A percentile compares a stretch with the other conserved stretches of the same genome.
phyloP scores from a whole-genome alignment of 2,329 filamentous ascomycete species.

The Penicillium aurantiogriseum region DNA sequence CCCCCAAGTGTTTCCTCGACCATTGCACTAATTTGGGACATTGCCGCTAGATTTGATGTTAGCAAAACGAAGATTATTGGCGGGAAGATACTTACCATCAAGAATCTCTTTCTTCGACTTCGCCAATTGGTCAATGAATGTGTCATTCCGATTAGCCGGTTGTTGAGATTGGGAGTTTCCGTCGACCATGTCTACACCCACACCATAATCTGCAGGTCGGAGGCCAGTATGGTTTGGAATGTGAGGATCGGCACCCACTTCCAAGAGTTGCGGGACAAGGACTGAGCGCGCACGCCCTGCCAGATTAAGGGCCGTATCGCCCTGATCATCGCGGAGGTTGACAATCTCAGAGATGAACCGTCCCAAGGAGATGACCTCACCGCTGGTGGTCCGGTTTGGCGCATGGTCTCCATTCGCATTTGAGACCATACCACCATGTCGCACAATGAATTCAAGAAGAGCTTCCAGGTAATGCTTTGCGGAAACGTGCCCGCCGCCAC shows the following conservation, averaged over 20 bases:
- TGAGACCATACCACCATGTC: conserved; percentile 67
- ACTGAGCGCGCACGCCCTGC: conserved; percentile 92
- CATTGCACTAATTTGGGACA: conserved; percentile 52
- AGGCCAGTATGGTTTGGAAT: conserved; percentile 89
- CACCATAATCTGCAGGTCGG: conserved; percentile 89
- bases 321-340: conserved; percentile 88
- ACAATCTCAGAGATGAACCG: conserved; percentile 97
- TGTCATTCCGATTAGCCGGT: conserved; percentile 48
- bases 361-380: conserved; percentile 77
- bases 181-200: conserved; percentile 65
- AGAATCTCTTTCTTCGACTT: conserved; percentile 48
- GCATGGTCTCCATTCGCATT: conserved; percentile 33
- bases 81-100: conserved; percentile 35
- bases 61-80: conserved; percentile 28
- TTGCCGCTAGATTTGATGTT: conserved; percentile 36
- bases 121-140: conserved; percentile 45
- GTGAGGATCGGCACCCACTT: conserved; percentile 90
- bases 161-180: conserved; percentile 45
- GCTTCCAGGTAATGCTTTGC: conserved; percentile 96
- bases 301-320: conserved; percentile 92
- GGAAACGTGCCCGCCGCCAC: conserved; percentile 77
- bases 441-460: conserved; percentile 88
- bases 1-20: conserved; percentile 80
- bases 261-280: conserved; percentile 93
- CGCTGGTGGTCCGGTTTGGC: conserved; percentile 28